Base-by-base conservation (phyloP, 768 basidiomycete species). In the Inosperma sp. region DNA sequence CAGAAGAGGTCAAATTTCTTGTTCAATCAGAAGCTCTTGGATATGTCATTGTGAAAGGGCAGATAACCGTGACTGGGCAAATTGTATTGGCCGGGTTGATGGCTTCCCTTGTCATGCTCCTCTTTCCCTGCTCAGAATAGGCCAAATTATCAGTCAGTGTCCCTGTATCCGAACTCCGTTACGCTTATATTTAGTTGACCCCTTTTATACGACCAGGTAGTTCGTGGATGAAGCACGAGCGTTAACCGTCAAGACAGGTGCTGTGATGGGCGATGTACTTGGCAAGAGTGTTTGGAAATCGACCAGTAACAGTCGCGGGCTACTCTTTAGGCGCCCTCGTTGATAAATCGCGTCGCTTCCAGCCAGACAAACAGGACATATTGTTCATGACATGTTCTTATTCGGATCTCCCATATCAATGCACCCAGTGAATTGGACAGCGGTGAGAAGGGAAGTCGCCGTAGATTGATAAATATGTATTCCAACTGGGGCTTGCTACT, bases 201-300 rank as follows among this genome's bases (percentile, higher is more conserved):
- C 6, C 13, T 31, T 7, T 25, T 13, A 27, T 34, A n/a, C n/a
- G n/a, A n/a, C n/a, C n/a, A 80, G 80, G 81, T 63, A 82, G 81
- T 59, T 79, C 80, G 2, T 81, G 79, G 79, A 76, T 76, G 74
- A 78, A 78, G 70, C 78, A 9, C 72, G 68, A 52, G 72, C 77
- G n/a, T 68, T 75, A 13, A 77, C 78, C 2, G 54, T 69, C 48
- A 81, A 81, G 58, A 69, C 79, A 16, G 81, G 80, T 12, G 72
- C 68, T 10, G 79, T 83, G 14, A 64, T 83, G 34, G 80, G 75
- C 17, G 75, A 73, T 26, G 69, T 80, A 17, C 68, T 82, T 14
- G 65, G 68, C 6, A 67, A 77, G 45, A 30, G 75, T 74, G 9
- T 76, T 82, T 51, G 80, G 80, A 22, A 75, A 68, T 52, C 72